Evolutionary conservation across 805 yeast species (phyloP).

Genomic region (Starmera dryadoides): DNA sequence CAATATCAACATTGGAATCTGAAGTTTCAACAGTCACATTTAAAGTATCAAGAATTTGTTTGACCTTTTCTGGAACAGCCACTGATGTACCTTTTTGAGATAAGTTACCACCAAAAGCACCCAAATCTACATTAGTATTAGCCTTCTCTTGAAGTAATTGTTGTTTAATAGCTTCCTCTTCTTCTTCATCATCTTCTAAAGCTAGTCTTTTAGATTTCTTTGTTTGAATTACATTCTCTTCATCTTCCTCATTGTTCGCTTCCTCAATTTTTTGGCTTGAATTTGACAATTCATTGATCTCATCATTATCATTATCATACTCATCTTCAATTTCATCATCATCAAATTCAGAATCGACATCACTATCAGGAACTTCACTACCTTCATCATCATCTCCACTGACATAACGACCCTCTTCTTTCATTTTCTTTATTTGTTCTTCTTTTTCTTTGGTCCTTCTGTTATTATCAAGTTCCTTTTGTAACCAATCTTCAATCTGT

Average conservation of each 20-base stretch:
- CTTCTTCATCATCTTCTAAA: constrained; percentile 3
- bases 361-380: constrained; percentile 7
- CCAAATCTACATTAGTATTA: constrained; percentile 9
- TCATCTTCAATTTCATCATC: constrained; percentile 4
- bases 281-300: constrained; percentile 4
- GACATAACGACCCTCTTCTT: constrained; percentile 5
- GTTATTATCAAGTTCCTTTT: constrained; percentile 15
- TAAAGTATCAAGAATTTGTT: constrained; percentile 9
- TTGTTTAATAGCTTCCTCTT: background rate
- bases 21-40: constrained; percentile 10
- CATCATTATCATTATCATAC: constrained; percentile 5
- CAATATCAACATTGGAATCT: background rate
- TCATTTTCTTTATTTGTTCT: constrained; percentile 17
- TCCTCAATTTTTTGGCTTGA: background rate
- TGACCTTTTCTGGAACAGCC: constrained; percentile 6
- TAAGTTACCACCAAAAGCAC: constrained; percentile 19
- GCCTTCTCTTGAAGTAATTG: background rate
- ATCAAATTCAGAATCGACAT: constrained; percentile 5
- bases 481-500: constrained; percentile 16
- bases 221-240: background rate
- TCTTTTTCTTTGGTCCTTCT: constrained; percentile 26
- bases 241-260: constrained; percentile 10
- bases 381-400: constrained; percentile 8
- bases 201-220: background rate
- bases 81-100: constrained; percentile 3